Percentiles rank a stretch among this genome's conserved stretches.
phyloP scores from a whole-genome alignment of 2,329 filamentous ascomycete species.

The Sporothrix brasiliensis region DNA sequence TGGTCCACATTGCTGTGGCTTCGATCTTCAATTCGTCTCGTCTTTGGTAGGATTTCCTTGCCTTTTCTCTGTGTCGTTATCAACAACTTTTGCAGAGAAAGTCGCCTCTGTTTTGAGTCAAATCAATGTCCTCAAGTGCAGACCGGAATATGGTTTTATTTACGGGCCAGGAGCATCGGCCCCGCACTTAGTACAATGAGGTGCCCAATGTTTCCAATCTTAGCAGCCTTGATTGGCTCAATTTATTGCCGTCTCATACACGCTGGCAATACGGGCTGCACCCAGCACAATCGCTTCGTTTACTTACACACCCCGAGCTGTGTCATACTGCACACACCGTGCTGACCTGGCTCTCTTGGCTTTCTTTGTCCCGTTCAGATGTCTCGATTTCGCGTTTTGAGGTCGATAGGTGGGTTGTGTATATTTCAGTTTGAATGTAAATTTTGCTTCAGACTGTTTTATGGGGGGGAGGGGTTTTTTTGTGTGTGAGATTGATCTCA shows the following conservation, averaged over 20 bases:
- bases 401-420: too few species aligned
- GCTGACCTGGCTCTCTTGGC: too few species aligned
- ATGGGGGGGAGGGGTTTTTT: too few species aligned
- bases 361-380: too few species aligned
- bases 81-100: not conserved
- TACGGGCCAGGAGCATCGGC: not conserved
- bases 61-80: not conserved
- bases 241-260: not conserved
- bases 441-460: too few species aligned
- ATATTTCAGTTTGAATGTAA: too few species aligned
- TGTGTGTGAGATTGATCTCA: too few species aligned
- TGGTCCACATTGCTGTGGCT: conserved; percentile 17
- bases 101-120: not conserved
- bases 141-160: not conserved
- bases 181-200: not conserved
- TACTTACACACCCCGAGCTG: not conserved
- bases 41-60: not conserved
- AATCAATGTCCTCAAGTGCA: not conserved
- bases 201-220: not conserved
- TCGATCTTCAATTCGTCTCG: not conserved
- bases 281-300: not conserved
- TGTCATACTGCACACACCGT: not conserved
- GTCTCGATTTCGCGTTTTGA: too few species aligned
- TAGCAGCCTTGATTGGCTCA: conserved; percentile 16
- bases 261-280: not conserved